Conservation (phyloP, 345 rosid species). For the Erucastrum elatum region DNA sequence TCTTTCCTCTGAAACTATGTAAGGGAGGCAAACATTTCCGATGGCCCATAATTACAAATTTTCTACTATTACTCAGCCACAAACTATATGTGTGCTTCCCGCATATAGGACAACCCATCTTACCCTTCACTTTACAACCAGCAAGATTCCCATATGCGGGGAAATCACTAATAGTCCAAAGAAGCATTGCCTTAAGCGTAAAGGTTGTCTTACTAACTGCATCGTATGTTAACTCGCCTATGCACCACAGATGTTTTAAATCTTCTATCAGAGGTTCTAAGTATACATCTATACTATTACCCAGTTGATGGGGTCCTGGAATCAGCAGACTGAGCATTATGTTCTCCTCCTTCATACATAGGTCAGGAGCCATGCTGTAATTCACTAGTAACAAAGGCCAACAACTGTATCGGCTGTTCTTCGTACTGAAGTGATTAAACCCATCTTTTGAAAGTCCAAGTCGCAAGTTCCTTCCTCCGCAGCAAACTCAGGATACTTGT, state of each 20-base stretch:
- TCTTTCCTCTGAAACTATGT: background rate
- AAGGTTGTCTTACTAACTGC: background rate
- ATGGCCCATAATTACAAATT: no score
- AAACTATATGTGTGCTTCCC: no score
- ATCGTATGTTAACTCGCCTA: background rate
- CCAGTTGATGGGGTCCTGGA: background rate
- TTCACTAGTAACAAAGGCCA: background rate
- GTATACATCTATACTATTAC: background rate
- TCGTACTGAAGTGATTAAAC: no score
- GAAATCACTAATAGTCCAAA: background rate
- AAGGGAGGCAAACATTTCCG: no score
- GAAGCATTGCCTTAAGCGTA: no score
- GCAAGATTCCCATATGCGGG: background rate
- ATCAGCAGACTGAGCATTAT: background rate
- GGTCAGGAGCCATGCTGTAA: no score
- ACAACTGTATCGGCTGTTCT: background rate
- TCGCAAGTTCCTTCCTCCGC: background rate
- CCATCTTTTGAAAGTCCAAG: background rate
- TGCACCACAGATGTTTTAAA: background rate
- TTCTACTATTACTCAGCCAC: no score
- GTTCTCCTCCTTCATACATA: background rate
- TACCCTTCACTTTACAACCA: no score
- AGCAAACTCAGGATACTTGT: background rate
- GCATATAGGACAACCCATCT: no score
- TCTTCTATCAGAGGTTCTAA: background rate